Evolutionary conservation across 495 filamentous ascomycete genomes (phyloP).

Genomic region (Hypoxylon intermedium): DNA sequence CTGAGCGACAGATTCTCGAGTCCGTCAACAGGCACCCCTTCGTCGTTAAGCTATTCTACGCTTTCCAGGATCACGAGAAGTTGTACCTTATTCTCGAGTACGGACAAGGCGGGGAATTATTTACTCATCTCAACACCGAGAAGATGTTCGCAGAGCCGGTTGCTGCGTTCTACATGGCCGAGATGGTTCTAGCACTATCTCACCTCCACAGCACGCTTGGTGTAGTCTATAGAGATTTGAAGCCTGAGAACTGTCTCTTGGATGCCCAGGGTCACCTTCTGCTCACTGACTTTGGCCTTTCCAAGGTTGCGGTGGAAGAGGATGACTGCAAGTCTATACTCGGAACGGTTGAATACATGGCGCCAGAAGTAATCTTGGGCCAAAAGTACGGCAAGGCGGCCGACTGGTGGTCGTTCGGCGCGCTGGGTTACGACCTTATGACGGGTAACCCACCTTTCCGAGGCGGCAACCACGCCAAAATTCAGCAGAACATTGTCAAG

Average conservation of each 20-base stretch:
- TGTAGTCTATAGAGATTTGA: slow-evolving; percentile 95
- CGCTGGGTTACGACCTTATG: slow-evolving; percentile 88
- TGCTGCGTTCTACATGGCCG: slow-evolving; percentile 96
- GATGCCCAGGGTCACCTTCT: slow-evolving; percentile 91
- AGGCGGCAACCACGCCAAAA: slow-evolving; percentile 88
- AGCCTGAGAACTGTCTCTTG: slow-evolving; percentile 96
- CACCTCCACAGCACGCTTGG: slow-evolving; percentile 91
- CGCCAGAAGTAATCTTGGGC: slow-evolving; percentile 87
- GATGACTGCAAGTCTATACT: slow-evolving; percentile 86
- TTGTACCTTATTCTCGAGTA: slow-evolving; percentile 98
- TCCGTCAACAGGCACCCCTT: slow-evolving; percentile 95
- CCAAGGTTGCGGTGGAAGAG: slow-evolving; percentile 87
- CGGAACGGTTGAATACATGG: slow-evolving; percentile 98
- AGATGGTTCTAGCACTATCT: slow-evolving; percentile 91
- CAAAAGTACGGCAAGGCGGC: slow-evolving; percentile 89
- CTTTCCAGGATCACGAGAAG: slow-evolving; percentile 97
- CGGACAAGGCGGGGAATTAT: slow-evolving; percentile 95
- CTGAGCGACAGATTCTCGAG: slow-evolving; percentile 91
- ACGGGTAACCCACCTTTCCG: slow-evolving; percentile 89
- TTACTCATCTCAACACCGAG: slow-evolving; percentile 85
- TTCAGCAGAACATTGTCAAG: slow-evolving; percentile 90
- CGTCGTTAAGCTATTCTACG: slow-evolving; percentile 96
- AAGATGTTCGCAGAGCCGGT: slow-evolving; percentile 89
- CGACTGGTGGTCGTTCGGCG: slow-evolving; percentile 98
- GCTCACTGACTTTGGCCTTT: slow-evolving; percentile 94